Evolutionary conservation across 2,329 filamentous ascomycete genomes (phyloP), one percentile per base, ranked within the genome.

Genomic region (Aspergillus phoenicis): DNA sequence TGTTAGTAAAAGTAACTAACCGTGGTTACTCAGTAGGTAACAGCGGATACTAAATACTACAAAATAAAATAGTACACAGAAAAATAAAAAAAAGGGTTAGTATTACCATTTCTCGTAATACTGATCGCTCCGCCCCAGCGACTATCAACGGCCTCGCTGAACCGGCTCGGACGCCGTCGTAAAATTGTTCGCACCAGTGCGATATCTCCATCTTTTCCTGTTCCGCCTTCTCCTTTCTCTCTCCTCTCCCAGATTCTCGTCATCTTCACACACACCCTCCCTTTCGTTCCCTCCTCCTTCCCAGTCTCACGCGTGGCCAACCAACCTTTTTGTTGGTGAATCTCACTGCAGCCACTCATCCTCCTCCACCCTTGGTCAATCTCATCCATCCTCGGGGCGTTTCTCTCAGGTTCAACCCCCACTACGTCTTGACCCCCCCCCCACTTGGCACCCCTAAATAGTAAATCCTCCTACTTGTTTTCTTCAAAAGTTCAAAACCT

Each of bases 141-240:
- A 61, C 51, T 60, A 64, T 65, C 62, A 64, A 64, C 61, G 57
- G 61, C 62, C 52, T 59, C 58, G 57, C 54, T 55, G 59, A 47
- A 65, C 61, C 59, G 49, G 63, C 51, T 53, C 53, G 54, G 62
- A 63, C 62, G 60, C 62, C 62, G 62, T 62, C 64, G 64, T 64
- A 64, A 63, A 64, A 64, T 62, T 64, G 62, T 64, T 64, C 52
- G 43, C 59, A 62, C 59, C 61, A 62, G 58, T 59, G 57, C 38
- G 48, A 62, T 62, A 61, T 66, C 61, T 65, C 58, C 66, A 59
- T 60, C 64, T 62, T 45, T 22, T 20, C 41, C 41, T 24, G 41
- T 56, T 55, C 39, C 57, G 59, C 58, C 49, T 57, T 62, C 59
- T 57, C 39, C 33, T 58, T 57, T 30, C 24, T 33, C 33, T 33